Evolutionary conservation across 306 rosid genomes (phyloP).

Genomic region (Ormosia semicastrata): DNA sequence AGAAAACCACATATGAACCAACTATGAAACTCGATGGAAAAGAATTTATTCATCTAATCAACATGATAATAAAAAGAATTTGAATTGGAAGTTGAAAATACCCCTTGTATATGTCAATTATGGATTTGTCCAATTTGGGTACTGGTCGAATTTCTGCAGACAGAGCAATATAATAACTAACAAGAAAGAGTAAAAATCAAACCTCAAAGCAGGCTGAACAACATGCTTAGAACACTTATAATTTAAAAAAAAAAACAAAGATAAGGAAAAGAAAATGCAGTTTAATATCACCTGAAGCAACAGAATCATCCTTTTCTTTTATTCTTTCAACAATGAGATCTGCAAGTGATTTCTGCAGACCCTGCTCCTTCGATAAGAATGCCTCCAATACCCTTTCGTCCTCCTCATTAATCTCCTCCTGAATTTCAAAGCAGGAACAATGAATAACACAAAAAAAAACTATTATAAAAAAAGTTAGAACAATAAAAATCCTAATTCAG

Average conservation of each 20-base stretch:
- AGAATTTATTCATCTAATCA: neutral
- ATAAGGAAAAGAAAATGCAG: neutral
- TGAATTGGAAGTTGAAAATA: conserved; percentile 28
- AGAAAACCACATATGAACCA: neutral
- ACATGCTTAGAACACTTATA: neutral
- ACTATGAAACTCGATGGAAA: neutral
- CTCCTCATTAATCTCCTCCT: conserved; percentile 67
- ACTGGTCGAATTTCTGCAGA: conserved; percentile 63
- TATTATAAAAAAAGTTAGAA: neutral
- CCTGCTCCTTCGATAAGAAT: conserved; percentile 49
- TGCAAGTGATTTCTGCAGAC: conserved; percentile 57
- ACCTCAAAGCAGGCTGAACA: neutral
- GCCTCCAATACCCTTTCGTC: conserved; percentile 67
- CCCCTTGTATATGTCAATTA: conserved; percentile 77
- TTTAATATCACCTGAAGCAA: conserved; percentile 50
- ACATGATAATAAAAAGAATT: neutral
- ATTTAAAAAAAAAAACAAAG: neutral
- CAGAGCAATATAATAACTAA: conserved; percentile 14
- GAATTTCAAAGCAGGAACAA: conserved; percentile 5
- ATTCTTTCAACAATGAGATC: conserved; percentile 70
- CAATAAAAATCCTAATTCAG: neutral
- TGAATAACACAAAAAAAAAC: neutral
- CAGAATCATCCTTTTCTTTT: conserved; percentile 58
- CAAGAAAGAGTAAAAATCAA: neutral
- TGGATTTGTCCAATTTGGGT: conserved; percentile 67